Evolutionary conservation across 2,329 filamentous ascomycete genomes (phyloP).

Genomic region (Scedosporium apiospermum): DNA sequence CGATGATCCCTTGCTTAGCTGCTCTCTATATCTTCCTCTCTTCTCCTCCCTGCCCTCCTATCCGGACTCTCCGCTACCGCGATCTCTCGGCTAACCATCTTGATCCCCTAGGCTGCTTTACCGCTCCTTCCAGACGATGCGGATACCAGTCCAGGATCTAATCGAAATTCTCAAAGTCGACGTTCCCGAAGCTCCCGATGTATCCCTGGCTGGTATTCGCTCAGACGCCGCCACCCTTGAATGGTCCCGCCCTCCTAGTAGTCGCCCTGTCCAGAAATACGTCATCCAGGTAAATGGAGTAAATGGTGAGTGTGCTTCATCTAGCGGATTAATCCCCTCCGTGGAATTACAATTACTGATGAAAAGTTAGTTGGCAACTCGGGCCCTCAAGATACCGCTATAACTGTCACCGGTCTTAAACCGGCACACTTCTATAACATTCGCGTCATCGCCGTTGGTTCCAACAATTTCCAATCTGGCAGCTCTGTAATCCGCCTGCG

Average conservation of each 20-base stretch:
- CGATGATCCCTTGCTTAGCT: neutral
- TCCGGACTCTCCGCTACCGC: neutral
- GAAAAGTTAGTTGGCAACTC: conserved; percentile 65
- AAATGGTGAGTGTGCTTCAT: conserved; percentile 51
- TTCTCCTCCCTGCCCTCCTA: neutral
- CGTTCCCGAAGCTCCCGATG: conserved; percentile 79
- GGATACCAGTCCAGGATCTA: conserved; percentile 83
- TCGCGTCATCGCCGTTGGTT: conserved; percentile 82
- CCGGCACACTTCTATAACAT: conserved; percentile 90
- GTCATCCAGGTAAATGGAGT: conserved; percentile 90
- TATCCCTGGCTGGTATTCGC: conserved; percentile 83
- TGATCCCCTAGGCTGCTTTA: conserved; percentile 60
- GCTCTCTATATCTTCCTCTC: conserved; percentile 5
- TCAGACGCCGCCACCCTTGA: conserved; percentile 80
- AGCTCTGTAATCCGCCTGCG: conserved; percentile 77
- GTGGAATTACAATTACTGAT: neutral
- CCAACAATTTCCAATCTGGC: conserved; percentile 84
- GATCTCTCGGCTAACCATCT: neutral
- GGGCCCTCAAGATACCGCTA: conserved; percentile 58
- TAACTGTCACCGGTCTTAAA: conserved; percentile 79
- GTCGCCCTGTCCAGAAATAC: conserved; percentile 70
- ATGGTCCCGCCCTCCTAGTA: conserved; percentile 67
- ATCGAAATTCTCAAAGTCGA: conserved; percentile 89
- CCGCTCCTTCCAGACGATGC: conserved; percentile 78
- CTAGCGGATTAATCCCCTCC: neutral